Evolutionary conservation across 164 flowering plant species (phyloP).

Genomic region (Berberis thunbergii): DNA sequence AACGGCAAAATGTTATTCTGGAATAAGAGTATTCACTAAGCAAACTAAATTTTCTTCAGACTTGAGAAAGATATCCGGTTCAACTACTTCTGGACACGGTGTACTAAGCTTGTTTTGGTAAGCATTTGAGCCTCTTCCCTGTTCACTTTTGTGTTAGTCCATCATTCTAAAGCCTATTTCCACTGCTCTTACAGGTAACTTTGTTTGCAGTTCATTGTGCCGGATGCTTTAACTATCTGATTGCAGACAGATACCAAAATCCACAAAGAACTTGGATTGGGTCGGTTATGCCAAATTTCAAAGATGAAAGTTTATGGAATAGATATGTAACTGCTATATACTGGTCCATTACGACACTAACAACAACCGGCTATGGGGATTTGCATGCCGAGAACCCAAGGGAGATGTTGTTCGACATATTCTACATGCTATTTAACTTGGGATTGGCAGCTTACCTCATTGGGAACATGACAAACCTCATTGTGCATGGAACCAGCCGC

Average conservation of each 20-base stretch:
- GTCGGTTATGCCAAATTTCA: slow-evolving; percentile 77
- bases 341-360: slow-evolving; percentile 94
- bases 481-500: slow-evolving; percentile 92
- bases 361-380: slow-evolving; percentile 96
- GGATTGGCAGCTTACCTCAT: slow-evolving; percentile 90
- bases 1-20: slow-evolving; percentile 10
- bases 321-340: slow-evolving; percentile 81
- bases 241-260: slow-evolving; percentile 85
- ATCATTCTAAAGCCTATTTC: neutral
- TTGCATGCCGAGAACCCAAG: slow-evolving; percentile 84
- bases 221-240: slow-evolving; percentile 84
- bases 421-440: slow-evolving; percentile 92
- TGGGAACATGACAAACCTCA: slow-evolving; percentile 98
- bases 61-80: slow-evolving; percentile 94
- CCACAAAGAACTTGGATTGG: slow-evolving; percentile 94
- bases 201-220: slow-evolving; percentile 91
- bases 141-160: neutral
- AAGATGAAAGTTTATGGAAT: slow-evolving; percentile 59
- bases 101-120: slow-evolving; percentile 84
- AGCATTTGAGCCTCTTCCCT: slow-evolving; percentile 15
- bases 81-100: slow-evolving; percentile 94
- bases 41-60: slow-evolving; percentile 39
- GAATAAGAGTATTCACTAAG: slow-evolving; percentile 13
- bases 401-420: slow-evolving; percentile 84
- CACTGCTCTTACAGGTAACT: slow-evolving; percentile 54